phyloP scores from a whole-genome alignment of 2,329 filamentous ascomycete genomes.

The Lasiodiplodia gonubiensis region DNA sequence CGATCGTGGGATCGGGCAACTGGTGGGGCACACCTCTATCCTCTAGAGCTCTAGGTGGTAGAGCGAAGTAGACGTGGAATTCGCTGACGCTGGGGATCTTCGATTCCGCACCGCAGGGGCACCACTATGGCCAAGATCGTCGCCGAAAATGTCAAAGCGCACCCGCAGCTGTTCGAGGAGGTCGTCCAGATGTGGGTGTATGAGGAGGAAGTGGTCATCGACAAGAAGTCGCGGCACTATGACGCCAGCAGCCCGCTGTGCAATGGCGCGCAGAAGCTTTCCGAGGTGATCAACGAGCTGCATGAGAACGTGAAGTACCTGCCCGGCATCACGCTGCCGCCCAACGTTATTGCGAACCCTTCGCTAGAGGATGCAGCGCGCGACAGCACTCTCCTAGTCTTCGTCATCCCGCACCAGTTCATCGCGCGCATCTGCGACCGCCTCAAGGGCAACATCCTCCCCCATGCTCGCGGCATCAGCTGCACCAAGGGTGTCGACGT shows the following conservation, averaged over 20 bases:
- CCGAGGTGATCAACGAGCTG: constrained; percentile 83
- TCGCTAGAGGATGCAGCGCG: constrained; percentile 80
- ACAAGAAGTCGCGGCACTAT: constrained; percentile 75
- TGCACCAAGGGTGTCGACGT: constrained; percentile 99
- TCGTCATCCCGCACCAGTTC: constrained; percentile 97
- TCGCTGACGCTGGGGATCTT: constrained; percentile 7
- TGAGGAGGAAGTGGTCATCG: constrained; percentile 83
- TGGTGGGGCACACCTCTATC: constrained; percentile 64
- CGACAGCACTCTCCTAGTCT: constrained; percentile 86
- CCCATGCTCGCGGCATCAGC: constrained; percentile 90
- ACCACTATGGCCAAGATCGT: constrained; percentile 97
- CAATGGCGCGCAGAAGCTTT: constrained; percentile 73
- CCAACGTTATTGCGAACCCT: constrained; percentile 84
- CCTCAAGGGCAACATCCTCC: constrained; percentile 85
- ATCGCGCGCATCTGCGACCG: constrained; percentile 85
- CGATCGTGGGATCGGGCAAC: constrained; percentile 93
- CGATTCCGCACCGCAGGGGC: constrained; percentile 65
- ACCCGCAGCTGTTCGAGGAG: constrained; percentile 82
- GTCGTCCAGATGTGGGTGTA: constrained; percentile 99
- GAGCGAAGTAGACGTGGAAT: not conserved
- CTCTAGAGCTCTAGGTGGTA: not conserved
- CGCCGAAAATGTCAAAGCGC: constrained; percentile 82
- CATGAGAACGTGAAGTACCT: constrained; percentile 99
- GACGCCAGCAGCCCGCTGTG: constrained; percentile 62
- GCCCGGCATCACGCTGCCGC: constrained; percentile 80